Base-by-base conservation (phyloP, 2,329 filamentous ascomycete species). In the Coniochaeta prunicola region DNA sequence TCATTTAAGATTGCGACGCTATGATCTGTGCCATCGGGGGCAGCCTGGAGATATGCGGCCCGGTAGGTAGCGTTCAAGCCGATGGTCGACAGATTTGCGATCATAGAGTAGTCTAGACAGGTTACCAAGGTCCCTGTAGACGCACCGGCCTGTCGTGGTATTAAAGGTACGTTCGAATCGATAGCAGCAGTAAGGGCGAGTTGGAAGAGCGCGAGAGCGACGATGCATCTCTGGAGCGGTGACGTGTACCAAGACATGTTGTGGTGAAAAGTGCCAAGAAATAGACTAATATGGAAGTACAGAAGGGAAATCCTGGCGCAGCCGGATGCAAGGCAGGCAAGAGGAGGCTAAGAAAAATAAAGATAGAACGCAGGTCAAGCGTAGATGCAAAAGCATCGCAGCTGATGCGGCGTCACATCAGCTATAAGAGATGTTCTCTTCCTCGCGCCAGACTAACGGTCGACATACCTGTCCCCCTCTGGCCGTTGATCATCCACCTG, bases 21-120 rank as follows among this genome's bases (percentile, higher is more conserved):
- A 17, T 66, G 62, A 54, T 71, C 66, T 56, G 74, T 77, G 59
- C 77, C 78, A 53, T 74, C 63, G 30, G 70, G 72, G 15, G 76
- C 73, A 34, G 73, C 74, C 58, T 73, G 71, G 54, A 79, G 65
- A 65, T 76, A 77, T 12, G 76, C 75, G n/a, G 72, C 71, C 57
- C 78, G 77, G 59, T 76, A 76, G 57, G 75, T 76, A 60, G 72
- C 65, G 68, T 80, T 80, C 58, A 69, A 61, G 60, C 74, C 75
- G 61, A 80, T 73, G 60, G 72, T 74, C 24, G 77, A 77, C 60
- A 78, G 71, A 66, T 80, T 80, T 61, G 77, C 77, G 24, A 74
- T 75, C 55, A 65, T 67, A 59, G 73, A 67, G 66, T 80, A 80
- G 65, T 77, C 72, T 57, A 69, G 61, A 67, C 77, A 80, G 57